Conservation (phyloP, 345 rosid species). For the Ricinus communis region DNA sequence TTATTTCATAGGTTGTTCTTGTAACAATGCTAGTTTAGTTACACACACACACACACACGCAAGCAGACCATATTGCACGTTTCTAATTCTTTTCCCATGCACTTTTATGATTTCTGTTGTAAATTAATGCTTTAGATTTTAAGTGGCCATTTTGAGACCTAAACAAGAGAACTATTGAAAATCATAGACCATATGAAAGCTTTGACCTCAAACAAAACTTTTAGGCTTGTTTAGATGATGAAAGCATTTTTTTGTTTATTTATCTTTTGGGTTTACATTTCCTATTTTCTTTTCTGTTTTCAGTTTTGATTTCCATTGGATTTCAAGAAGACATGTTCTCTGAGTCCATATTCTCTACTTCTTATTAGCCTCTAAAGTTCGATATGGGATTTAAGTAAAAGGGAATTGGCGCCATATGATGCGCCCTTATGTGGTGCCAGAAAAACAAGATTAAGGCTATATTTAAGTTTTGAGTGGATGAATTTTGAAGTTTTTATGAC, state of each 20-base stretch:
- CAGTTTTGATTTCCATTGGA: not conserved
- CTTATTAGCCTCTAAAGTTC: not conserved
- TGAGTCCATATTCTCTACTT: not conserved
- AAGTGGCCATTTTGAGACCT: no score
- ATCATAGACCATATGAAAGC: not conserved
- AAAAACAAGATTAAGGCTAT: not conserved
- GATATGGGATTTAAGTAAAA: not conserved
- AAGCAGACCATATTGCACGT: no score
- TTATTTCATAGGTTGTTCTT: no score
- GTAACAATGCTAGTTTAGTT: no score
- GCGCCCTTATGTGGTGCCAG: not conserved
- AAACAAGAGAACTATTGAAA: no score
- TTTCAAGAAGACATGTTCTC: not conserved
- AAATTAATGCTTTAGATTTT: no score
- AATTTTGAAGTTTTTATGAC: not conserved
- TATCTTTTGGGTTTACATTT: no score
- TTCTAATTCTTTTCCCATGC: no score
- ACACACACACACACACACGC: no score
- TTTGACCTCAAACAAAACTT: not conserved
- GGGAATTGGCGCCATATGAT: no score
- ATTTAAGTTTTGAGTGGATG: not conserved
- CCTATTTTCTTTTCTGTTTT: not conserved
- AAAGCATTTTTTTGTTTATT: not conserved
- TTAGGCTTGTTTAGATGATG: not conserved
- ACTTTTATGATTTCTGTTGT: no score